Base-by-base conservation (phyloP, 208 protist species). In the Wallacemonas sp. region DNA sequence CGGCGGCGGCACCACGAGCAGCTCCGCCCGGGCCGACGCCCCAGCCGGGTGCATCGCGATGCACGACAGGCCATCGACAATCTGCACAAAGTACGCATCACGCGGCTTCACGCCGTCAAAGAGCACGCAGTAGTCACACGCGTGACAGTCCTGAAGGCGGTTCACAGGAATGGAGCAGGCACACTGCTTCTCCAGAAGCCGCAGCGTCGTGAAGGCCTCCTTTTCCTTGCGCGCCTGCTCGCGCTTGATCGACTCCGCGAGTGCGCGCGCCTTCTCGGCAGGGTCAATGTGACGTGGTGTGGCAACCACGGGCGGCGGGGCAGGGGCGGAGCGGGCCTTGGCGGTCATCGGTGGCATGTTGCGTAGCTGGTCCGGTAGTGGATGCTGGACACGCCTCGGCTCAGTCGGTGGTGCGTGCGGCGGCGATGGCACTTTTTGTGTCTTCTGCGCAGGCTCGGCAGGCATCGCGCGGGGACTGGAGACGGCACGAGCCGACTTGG, bases 61-160 rank as follows among this genome's bases (percentile, higher is more conserved):
- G n/a, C n/a, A 4, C 3, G 52, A 59, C 18, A 64, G 57, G 12
- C 36, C 57, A n/a, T 46, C 57, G 12, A 64, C 57, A 20, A 64
- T 32, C 0, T 64, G 70, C 16, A 76, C 59, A 20, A 81, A 50
- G 65, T 70, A 54, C 32, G 48, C 22, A 22, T 45, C 14, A 36
- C 71, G 71, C 16, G 63, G 18, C 16, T 36, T 68, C 63, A 61
- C 63, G n/a, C 63, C 64, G 23, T 65, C 57, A 32, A 83, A 46
- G 39, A 70, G 44, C 39, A 83, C 55, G 57, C 72, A 79, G 65
- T 79, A 70, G 61, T 83, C 72, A 31, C 69, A 83, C 16, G 65
- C 61, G 23, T 61, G 64, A 41, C 72, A 76, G 16, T 63, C 42
- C 23, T 49, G 25, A 7, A 70, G 22, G 20, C 48, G 65, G 14